These are phyloP conservation scores for Xylariomycetidae sp. DNA, from an alignment of 2,329 filamentous ascomycete species.

Conservation along the genomic window DNA sequence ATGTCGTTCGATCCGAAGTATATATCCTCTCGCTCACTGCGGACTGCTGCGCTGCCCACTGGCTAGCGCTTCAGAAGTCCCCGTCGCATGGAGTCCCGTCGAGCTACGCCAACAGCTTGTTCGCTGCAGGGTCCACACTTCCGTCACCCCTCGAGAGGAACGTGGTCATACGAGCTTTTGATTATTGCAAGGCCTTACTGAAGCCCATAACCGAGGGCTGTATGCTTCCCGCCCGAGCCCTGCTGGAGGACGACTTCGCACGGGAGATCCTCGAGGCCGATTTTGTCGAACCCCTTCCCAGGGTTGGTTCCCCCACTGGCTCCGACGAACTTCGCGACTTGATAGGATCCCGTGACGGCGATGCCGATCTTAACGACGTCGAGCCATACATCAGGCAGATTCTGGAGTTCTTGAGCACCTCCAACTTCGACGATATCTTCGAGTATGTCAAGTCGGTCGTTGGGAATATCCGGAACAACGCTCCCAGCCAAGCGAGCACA, in stretches of 20 bases:
- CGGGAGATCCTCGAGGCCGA: constrained; percentile 30
- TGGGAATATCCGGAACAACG: constrained; percentile 42
- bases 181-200: constrained; percentile 50
- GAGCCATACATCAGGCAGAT: constrained; percentile 51
- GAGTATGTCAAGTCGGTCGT: constrained; percentile 51
- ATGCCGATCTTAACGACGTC: constrained; percentile 37
- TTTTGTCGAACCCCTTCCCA: constrained; percentile 18
- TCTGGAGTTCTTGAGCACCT: constrained; percentile 59
- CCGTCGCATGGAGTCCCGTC: constrained; percentile 12
- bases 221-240: constrained; percentile 47
- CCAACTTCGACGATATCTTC: constrained; percentile 55
- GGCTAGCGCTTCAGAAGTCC: constrained; percentile 38
- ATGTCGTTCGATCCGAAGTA: constrained; percentile 58
- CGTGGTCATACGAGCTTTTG: constrained; percentile 49
- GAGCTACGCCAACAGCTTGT: too few species aligned
- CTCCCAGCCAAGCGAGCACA: constrained; percentile 32
- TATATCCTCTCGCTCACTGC: constrained; percentile 58
- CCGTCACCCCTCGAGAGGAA: constrained; percentile 41
- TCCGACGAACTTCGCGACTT: constrained; percentile 33
- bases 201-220: constrained; percentile 54
- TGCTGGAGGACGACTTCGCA: constrained; percentile 46
- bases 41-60: constrained; percentile 59
- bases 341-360: constrained; percentile 20
- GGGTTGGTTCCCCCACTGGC: constrained; percentile 24
- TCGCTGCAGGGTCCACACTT: constrained; percentile 4